Percentiles rank a stretch among this genome's conserved stretches.
phyloP scores from a whole-genome alignment of 768 basidiomycete genomes.

The Lentinula edodes region DNA sequence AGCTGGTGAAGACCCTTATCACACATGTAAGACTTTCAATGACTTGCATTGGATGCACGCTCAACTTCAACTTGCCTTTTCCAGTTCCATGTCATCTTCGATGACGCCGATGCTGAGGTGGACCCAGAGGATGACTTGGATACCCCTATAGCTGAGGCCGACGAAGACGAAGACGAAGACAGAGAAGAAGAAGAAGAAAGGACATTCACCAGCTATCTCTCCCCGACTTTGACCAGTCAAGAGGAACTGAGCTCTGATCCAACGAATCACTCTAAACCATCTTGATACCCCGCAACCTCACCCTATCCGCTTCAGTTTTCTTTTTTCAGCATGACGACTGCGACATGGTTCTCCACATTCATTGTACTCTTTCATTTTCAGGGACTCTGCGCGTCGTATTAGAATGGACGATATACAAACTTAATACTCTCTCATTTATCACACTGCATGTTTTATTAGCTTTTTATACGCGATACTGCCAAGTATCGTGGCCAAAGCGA shows the following conservation, averaged over 20 bases:
- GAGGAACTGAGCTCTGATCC: background rate
- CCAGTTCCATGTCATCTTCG: constrained; percentile 68
- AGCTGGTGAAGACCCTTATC: constrained; percentile 71
- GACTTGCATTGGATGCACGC: background rate
- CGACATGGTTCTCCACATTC: background rate
- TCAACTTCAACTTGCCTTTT: constrained; percentile 6
- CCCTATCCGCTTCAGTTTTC: background rate
- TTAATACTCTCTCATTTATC: background rate
- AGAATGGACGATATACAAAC: background rate
- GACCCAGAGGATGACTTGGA: constrained; percentile 63
- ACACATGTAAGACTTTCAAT: constrained; percentile 53
- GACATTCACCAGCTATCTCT: constrained; percentile 5
- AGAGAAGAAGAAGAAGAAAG: constrained; percentile 26
- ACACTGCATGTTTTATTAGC: background rate
- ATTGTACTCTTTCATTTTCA: background rate
- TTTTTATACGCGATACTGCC: background rate
- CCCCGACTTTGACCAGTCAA: background rate
- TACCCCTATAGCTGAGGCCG: constrained; percentile 62
- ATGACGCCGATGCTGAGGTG: constrained; percentile 56
- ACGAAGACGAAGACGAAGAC: constrained; percentile 50
- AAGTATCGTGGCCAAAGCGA: background rate
- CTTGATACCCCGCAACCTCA: background rate
- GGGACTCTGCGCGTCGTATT: background rate
- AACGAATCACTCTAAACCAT: background rate
- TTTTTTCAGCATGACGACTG: background rate